Percentiles rank a stretch among this genome's conserved stretches.
Conservation (phyloP, 176 grass and related monocot species). For the Cymbopogon citratus region DNA sequence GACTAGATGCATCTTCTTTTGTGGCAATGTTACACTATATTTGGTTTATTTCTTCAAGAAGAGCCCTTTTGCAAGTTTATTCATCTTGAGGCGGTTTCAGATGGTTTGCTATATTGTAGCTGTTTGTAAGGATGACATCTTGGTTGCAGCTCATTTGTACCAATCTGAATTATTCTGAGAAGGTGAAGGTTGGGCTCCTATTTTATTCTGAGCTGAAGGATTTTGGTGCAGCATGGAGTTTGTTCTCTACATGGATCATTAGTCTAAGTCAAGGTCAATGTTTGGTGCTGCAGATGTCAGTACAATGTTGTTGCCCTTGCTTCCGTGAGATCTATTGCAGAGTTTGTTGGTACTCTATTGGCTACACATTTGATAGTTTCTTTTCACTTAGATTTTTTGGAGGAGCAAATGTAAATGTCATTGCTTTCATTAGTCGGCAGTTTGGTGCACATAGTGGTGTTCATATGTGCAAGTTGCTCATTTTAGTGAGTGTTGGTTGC, state of each 20-base stretch:
- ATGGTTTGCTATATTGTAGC: not conserved
- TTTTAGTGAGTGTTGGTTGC: not conserved
- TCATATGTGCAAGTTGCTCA: not conserved
- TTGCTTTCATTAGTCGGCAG: not conserved
- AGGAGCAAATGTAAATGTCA: not conserved
- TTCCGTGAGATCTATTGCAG: not conserved
- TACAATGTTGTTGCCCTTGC: too few relatives aligned
- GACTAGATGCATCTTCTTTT: not conserved
- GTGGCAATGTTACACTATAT: not conserved
- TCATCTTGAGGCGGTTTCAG: not conserved
- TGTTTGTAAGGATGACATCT: not conserved
- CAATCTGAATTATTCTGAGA: not conserved
- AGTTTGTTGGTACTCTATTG: not conserved
- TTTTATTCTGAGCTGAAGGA: not conserved
- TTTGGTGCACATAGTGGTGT: not conserved
- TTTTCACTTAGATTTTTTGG: not conserved
- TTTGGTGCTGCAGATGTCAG: too few relatives aligned
- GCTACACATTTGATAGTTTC: not conserved
- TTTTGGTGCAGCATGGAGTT: not conserved
- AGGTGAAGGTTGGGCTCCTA: not conserved
- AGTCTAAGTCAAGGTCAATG: not conserved
- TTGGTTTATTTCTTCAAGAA: not conserved
- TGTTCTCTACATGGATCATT: not conserved
- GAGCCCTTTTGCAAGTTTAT: not conserved
- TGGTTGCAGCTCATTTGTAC: not conserved